Evolutionary conservation across 257 asterid species (phyloP), one percentile per base, ranked within the genome.

Genomic region (Nicotiana sylvestris): DNA sequence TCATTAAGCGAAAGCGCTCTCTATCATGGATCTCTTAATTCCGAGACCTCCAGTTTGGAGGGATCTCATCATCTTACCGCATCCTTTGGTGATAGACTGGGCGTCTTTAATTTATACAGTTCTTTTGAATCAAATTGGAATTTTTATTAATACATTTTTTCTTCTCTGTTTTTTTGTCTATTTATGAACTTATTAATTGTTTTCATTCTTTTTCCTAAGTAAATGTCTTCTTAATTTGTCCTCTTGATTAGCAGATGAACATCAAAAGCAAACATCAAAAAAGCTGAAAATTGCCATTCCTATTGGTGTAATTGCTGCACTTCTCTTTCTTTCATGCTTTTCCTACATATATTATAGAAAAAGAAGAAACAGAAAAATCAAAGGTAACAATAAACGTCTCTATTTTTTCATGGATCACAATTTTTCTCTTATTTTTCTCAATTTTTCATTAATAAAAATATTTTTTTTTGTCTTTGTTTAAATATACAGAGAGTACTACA

Each of bases 271-370:
- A 46, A 72, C 13, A 0, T 46, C 79, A 46, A 25, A 18, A 46
- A 72, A 72, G 79, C 79, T 72, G 37, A 46, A 46, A 72, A 13
- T 72, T 72, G 61, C 37, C 15, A 72, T 72, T 46, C 79, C 79
- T 46, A 46, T 72, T 6, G 60, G 79, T 46, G 79, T 46, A 46
- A 46, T 72, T 72, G 61, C 79, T 72, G 79, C 79, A 25, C 13
- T 72, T 46, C 25, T 72, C 12, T 21, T 46, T 21, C 61, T 72
- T 25, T 72, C 79, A 72, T 46, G 79, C 4, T 25, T 46, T 72
- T 2, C 33, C 57, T 72, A 12, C 21, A 72, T 46, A 13, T 25
- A 12, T 6, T 25, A 25, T 72, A 72, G 79, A 46, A 72, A 72
- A n/a, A 46, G 61, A 72, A 72, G 39, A 46, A 72, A n/a, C 13